A percentile compares a stretch with the other conserved stretches of the same genome.
phyloP scores from a whole-genome alignment of 78 protist genomes.

The Acrasis kona region DNA sequence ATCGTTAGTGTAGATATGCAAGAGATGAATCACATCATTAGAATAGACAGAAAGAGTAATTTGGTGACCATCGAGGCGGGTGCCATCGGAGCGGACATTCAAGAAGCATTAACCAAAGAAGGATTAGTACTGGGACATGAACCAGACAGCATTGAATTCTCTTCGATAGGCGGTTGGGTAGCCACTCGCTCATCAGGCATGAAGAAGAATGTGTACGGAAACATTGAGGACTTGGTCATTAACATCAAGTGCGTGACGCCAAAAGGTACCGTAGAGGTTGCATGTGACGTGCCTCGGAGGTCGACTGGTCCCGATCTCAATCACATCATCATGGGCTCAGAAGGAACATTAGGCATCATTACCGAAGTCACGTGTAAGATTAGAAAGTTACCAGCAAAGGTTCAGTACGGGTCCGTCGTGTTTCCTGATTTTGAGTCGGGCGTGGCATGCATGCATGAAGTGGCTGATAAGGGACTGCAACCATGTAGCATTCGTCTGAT shows the following conservation, averaged over 20 bases:
- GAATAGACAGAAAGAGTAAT: constrained; percentile 57
- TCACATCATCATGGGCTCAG: constrained; percentile 55
- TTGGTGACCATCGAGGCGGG: constrained; percentile 73
- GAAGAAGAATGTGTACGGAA: constrained; percentile 65
- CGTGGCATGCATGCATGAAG: constrained; percentile 50
- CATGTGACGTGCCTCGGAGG: constrained; percentile 30
- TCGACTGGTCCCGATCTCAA: constrained; percentile 66
- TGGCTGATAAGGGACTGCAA: constrained; percentile 38
- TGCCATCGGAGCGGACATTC: constrained; percentile 63
- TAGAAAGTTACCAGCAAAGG: background rate
- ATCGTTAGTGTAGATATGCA: constrained; percentile 64
- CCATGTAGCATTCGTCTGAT: constrained; percentile 58
- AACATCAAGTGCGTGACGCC: constrained; percentile 61
- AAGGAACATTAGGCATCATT: constrained; percentile 72
- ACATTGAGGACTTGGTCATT: constrained; percentile 67
- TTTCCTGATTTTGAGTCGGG: constrained; percentile 52
- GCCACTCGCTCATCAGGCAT: constrained; percentile 71
- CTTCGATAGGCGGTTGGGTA: constrained; percentile 81
- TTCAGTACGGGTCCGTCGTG: constrained; percentile 40
- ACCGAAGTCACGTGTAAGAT: constrained; percentile 61
- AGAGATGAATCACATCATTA: constrained; percentile 55
- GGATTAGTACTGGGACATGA: constrained; percentile 74
- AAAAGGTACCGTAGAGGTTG: constrained; percentile 60
- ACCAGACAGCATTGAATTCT: constrained; percentile 68
- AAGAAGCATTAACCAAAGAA: constrained; percentile 25